phyloP scores from a whole-genome alignment of 2,329 filamentous ascomycete species.

The Diaporthe batatas region DNA sequence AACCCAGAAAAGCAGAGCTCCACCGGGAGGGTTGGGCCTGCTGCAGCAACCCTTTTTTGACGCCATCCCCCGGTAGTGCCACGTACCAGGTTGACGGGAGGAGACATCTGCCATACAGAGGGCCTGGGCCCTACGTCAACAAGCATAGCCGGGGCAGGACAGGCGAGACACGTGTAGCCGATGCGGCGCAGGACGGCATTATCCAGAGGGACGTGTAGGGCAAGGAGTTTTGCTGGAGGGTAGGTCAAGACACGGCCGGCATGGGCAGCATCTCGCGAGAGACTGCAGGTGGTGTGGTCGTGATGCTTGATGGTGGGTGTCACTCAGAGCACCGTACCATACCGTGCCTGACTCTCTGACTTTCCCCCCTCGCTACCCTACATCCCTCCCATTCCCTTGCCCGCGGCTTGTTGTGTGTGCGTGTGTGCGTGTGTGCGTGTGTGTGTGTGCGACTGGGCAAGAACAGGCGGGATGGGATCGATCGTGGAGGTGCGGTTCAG shows the following conservation, averaged over 20 bases:
- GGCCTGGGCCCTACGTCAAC: slow-evolving; percentile 33
- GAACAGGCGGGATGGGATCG: slow-evolving; percentile 31
- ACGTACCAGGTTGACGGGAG: slow-evolving; percentile 41
- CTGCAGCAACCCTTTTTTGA: slow-evolving; percentile 5
- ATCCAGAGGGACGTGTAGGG: not conserved
- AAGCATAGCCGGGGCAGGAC: slow-evolving; percentile 37
- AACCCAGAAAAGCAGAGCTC: not conserved
- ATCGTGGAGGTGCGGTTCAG: slow-evolving; percentile 34
- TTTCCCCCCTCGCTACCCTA: not conserved
- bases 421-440: not conserved
- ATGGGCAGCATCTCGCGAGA: slow-evolving; percentile 22
- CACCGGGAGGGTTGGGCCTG: not conserved
- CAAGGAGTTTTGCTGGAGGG: slow-evolving; percentile 1
- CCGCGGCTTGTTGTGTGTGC: slow-evolving; percentile 20
- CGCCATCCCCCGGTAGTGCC: slow-evolving; percentile 34
- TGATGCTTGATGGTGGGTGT: slow-evolving; percentile 29
- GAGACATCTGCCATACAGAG: slow-evolving; percentile 33
- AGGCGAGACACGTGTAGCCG: slow-evolving; percentile 38
- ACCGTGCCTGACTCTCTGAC: not conserved
- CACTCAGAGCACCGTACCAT: not conserved
- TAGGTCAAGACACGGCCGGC: slow-evolving; percentile 10
- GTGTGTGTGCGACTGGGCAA: not conserved
- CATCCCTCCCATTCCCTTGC: not conserved
- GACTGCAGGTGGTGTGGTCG: not conserved
- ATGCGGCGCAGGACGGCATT: slow-evolving; percentile 7